Conservation (phyloP, 257 asterid genomes). For the Scutellaria barbata region DNA sequence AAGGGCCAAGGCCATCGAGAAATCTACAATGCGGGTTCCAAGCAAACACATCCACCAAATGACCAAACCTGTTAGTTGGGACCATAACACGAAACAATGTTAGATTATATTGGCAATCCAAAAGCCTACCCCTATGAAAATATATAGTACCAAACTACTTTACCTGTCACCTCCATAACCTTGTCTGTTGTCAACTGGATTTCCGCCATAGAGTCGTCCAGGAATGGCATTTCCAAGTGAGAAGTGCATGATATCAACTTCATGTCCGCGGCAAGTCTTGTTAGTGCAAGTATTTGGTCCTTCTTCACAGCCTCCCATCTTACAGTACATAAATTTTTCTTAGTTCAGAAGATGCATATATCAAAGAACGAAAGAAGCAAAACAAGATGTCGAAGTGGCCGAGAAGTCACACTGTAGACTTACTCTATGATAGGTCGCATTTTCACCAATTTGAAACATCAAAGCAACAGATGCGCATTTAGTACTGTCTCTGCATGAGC, state of each 20-base stretch:
- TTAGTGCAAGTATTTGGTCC: constrained; percentile 55
- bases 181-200: constrained; percentile 52
- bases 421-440: constrained; percentile 66
- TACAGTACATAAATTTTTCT: constrained; percentile 28
- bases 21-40: constrained; percentile 70
- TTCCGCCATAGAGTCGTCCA: constrained; percentile 69
- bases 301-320: constrained; percentile 75
- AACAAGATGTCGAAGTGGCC: constrained; percentile 1
- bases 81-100: constrained; percentile 29
- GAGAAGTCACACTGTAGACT: constrained; percentile 25
- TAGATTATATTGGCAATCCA: neutral
- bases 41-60: constrained; percentile 60
- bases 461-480: constrained; percentile 62
- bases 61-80: constrained; percentile 56
- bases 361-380: neutral
- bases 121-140: neutral
- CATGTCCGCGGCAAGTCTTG: constrained; percentile 67
- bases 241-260: constrained; percentile 77
- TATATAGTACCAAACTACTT: constrained; percentile 10
- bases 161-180: constrained; percentile 74
- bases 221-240: constrained; percentile 68
- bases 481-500: constrained; percentile 49
- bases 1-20: constrained; percentile 60
- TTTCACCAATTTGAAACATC: constrained; percentile 71
- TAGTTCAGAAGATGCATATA: constrained; percentile 28